These are phyloP conservation scores for Termitomyces sp. DNA, from an alignment of 768 basidiomycete species.

Conservation along the genomic window DNA sequence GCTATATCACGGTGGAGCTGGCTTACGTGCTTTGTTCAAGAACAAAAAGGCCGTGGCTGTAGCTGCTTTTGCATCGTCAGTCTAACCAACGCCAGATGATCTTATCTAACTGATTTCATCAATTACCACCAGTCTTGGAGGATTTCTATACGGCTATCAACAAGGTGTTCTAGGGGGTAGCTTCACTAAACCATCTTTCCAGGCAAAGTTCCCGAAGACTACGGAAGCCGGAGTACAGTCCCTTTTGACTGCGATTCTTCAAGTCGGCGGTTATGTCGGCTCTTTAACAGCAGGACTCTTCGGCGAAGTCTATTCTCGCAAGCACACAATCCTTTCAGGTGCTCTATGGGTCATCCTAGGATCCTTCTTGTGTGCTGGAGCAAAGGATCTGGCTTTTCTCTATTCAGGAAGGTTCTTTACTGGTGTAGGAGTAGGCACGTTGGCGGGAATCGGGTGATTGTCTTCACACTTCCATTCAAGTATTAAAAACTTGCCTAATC, in stretches of 20 bases:
- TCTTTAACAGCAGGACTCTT: slow-evolving; percentile 13
- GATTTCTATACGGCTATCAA: slow-evolving; percentile 16
- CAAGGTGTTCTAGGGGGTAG: slow-evolving; percentile 14
- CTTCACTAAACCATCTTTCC: slow-evolving; percentile 12
- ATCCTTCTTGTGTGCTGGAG: slow-evolving; percentile 14
- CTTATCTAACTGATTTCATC: background rate
- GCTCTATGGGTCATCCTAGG: slow-evolving; percentile 14
- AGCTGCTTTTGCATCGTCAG: slow-evolving; percentile 14
- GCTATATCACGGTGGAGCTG: slow-evolving; percentile 3
- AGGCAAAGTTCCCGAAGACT: slow-evolving; percentile 9
- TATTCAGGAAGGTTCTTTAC: slow-evolving; percentile 16
- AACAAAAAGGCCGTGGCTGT: slow-evolving; percentile 13
- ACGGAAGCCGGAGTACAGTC: slow-evolving; percentile 12
- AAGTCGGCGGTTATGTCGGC: slow-evolving; percentile 14
- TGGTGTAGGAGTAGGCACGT: slow-evolving; percentile 12
- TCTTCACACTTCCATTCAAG: background rate
- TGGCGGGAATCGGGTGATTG: slow-evolving; percentile 12
- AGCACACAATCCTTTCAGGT: slow-evolving; percentile 14
- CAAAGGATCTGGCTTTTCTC: slow-evolving; percentile 10
- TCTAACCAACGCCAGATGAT: background rate
- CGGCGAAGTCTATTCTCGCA: slow-evolving; percentile 14
- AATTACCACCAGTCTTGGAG: slow-evolving; percentile 8
- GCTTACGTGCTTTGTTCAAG: slow-evolving; percentile 8
- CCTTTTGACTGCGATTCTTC: slow-evolving; percentile 15
- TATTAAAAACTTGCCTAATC: background rate